Evolutionary conservation across 2,329 filamentous ascomycete species (phyloP), one percentile per base, ranked within the genome.

Genomic region (Graphilbum ipis-grandicollis): DNA sequence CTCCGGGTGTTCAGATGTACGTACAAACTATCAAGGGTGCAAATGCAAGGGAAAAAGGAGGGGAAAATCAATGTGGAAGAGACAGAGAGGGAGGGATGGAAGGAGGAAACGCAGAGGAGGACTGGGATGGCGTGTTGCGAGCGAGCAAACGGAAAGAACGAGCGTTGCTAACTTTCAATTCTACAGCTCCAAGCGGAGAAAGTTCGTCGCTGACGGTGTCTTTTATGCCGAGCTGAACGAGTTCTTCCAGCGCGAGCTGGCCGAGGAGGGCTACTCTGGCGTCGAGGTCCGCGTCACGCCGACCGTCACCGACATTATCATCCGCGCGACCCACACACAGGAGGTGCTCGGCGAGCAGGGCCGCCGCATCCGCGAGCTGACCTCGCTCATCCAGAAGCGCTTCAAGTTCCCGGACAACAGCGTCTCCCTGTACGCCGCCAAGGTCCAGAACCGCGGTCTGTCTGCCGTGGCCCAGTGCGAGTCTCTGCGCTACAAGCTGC

Each of bases 381-480:
- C 90, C 62, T 94, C 85, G 58, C 80, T 98, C 62, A 98, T 98
- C 75, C 92, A 98, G 75, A 96, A 98, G 82, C 86, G 90, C 61
- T 98, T 98, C 83, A 94, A 94, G 76, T 98, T 98, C 80, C 88
- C 90, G 68, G 88, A 96, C 74, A 96, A 96, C 82, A 92, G 81
- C 54, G 90, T 98, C 63, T 96, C 90, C 50, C 85, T 98, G 59
- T 98, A 98, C 66, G 90, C 90, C 68, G 92, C 90, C 66, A 98
- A 98, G 80, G 90, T 98, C 60, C 90, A 96, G 76, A 96, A 94
- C 75, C 88, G 90, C 63, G 90, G 90, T 82, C 86, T 98, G 52
- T 96, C 88, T 57, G 90, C 90, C 60, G 90, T 98, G 68, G 90
- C 90, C 57, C 90, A 98, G 75, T 98, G 90, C 83, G 90, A 98